phyloP scores from a whole-genome alignment of 176 grass and related monocot species.

The Hyparrhenia diplandra region DNA sequence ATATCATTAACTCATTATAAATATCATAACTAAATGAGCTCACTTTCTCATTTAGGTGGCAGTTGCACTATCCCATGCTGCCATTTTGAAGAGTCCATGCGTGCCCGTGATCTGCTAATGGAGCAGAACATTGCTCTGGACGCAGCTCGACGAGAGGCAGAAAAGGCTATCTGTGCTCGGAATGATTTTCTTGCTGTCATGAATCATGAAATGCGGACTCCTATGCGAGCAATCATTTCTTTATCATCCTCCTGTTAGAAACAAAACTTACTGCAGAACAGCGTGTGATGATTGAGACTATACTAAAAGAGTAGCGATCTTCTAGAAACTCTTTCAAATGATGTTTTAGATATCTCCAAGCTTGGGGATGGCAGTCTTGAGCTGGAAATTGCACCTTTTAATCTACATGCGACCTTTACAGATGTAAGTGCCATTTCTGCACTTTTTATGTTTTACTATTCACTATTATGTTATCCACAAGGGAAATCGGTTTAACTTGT shows the following conservation, averaged over 20 bases:
- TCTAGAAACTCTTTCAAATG: conserved; percentile 75
- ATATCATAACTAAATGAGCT: background rate
- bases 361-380: conserved; percentile 69
- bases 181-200: conserved; percentile 94
- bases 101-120: conserved; percentile 74
- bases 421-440: conserved; percentile 45
- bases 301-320: conserved; percentile 83
- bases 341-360: conserved; percentile 77
- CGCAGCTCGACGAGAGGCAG: conserved; percentile 63
- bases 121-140: conserved; percentile 94
- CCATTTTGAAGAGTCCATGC: conserved; percentile 92
- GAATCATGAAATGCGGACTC: conserved; percentile 93
- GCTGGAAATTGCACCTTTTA: conserved; percentile 41
- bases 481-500: conserved; percentile 17
- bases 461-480: background rate
- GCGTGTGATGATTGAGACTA: conserved; percentile 78
- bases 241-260: conserved; percentile 86
- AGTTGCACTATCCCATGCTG: conserved; percentile 92
- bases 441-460: conserved; percentile 23
- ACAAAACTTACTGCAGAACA: conserved; percentile 78
- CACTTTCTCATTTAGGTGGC: conserved; percentile 60
- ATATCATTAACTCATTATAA: conserved; percentile 3
- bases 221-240: conserved; percentile 72
- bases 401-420: conserved; percentile 32
- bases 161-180: conserved; percentile 85